Conservation (phyloP, 2,329 filamentous ascomycete genomes). For the Delphinella strobiligena region DNA sequence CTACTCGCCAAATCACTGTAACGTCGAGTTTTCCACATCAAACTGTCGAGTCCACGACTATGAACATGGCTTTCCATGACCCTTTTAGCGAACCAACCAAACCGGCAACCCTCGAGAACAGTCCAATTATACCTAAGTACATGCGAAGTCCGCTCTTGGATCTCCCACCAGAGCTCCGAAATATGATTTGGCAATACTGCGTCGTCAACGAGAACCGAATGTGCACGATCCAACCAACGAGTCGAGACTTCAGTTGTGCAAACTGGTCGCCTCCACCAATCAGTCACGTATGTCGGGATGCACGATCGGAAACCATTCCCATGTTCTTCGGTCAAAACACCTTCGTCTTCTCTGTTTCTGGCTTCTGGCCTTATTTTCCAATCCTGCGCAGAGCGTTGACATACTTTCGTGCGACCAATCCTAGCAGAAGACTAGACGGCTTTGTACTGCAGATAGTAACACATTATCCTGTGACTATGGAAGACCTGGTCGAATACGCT, state of each 20-base stretch:
- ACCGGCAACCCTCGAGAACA: too few species aligned
- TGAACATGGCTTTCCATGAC: too few species aligned
- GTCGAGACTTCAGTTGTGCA: not conserved
- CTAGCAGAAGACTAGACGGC: not conserved
- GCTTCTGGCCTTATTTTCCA: not conserved
- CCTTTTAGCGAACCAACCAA: too few species aligned
- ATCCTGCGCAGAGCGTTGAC: not conserved
- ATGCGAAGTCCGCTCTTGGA: not conserved
- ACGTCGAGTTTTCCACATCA: too few species aligned
- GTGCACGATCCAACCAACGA: not conserved
- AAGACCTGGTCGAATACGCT: not conserved
- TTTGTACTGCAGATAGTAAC: not conserved
- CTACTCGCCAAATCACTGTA: too few species aligned
- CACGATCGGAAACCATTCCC: not conserved
- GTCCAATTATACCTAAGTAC: too few species aligned
- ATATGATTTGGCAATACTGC: not conserved
- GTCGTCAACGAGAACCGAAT: not conserved
- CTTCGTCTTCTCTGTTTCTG: not conserved
- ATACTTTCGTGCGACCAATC: not conserved
- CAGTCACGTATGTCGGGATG: not conserved
- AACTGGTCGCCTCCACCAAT: not conserved
- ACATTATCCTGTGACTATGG: not conserved
- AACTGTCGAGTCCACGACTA: too few species aligned
- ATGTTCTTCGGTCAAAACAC: not conserved
- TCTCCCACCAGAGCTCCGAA: not conserved